A percentile compares a stretch with the other conserved stretches of the same genome.
These are phyloP conservation scores for Myriosclerotinia curreyana DNA, from an alignment of 2,329 filamentous ascomycete genomes.

Conservation along the genomic window DNA sequence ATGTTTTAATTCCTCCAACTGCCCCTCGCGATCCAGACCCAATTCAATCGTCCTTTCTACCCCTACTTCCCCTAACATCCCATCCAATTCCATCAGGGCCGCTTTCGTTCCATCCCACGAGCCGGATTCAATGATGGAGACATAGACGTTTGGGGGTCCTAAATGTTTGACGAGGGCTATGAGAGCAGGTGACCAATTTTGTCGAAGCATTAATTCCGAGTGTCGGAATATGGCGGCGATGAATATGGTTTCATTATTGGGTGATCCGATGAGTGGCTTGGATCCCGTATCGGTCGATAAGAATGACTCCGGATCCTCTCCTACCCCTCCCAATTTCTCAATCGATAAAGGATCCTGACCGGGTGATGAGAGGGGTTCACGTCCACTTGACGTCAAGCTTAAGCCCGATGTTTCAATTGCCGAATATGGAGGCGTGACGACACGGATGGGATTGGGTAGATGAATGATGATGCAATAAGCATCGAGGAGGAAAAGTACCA, in stretches of 20 bases:
- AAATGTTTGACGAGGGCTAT: constrained; percentile 54
- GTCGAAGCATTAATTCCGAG: constrained; percentile 56
- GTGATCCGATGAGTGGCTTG: background rate
- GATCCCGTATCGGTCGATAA: background rate
- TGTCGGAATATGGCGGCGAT: constrained; percentile 71
- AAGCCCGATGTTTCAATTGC: background rate
- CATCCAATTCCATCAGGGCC: constrained; percentile 56
- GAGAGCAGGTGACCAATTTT: constrained; percentile 61
- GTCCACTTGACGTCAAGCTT: background rate
- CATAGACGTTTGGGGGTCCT: constrained; percentile 62
- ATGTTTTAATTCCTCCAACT: constrained; percentile 23
- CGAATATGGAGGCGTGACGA: constrained; percentile 6
- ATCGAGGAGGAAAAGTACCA: background rate
- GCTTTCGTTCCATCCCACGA: constrained; percentile 67
- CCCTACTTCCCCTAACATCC: constrained; percentile 49
- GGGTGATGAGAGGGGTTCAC: background rate
- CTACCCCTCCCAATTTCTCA: background rate
- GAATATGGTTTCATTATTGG: constrained; percentile 48
- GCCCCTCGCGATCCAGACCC: constrained; percentile 26
- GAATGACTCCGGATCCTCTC: background rate
- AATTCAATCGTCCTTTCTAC: constrained; percentile 41
- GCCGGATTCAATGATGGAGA: constrained; percentile 66
- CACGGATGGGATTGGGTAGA: constrained; percentile 13
- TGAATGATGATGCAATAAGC: constrained; percentile 12
- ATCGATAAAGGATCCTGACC: background rate